These are phyloP conservation scores for Adiantum capillusveneris DNA, from an alignment of 75 land plant genomes.

Conservation along the genomic window DNA sequence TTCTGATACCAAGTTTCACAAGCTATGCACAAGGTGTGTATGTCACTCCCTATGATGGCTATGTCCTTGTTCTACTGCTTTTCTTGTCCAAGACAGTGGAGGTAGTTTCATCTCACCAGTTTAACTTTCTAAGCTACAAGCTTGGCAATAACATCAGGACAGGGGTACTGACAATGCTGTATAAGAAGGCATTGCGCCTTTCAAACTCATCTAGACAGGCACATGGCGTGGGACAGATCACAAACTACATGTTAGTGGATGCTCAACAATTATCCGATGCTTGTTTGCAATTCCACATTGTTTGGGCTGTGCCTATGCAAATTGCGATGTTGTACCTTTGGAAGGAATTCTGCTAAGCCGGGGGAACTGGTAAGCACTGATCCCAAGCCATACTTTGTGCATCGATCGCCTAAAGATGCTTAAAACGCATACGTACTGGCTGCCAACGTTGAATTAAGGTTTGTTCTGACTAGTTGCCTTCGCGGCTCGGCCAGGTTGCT, in stretches of 20 bases:
- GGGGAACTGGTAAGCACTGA: too few relatives aligned
- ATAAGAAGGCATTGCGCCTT: conserved; percentile 10
- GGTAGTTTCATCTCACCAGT: conserved; percentile 7
- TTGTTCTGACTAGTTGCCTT: too few relatives aligned
- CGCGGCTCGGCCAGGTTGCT: too few relatives aligned
- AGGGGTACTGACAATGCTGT: conserved; percentile 5
- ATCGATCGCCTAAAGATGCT: too few relatives aligned
- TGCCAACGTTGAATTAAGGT: too few relatives aligned
- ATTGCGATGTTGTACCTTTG: too few relatives aligned
- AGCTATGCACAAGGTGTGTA: conserved; percentile 3
- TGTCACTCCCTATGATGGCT: conserved; percentile 5
- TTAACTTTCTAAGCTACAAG: conserved; percentile 9
- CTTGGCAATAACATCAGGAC: conserved; percentile 8
- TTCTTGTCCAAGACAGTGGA: conserved; percentile 8
- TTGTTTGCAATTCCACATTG: background rate
- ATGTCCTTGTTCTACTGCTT: conserved; percentile 9
- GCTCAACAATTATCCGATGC: conserved; percentile 15
- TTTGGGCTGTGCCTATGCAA: conserved; percentile 14
- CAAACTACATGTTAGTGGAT: conserved; percentile 15
- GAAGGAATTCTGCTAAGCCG: too few relatives aligned
- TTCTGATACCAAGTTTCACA: conserved; percentile 12
- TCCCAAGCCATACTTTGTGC: too few relatives aligned
- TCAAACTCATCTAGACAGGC: conserved; percentile 13
- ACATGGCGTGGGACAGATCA: conserved; percentile 19
- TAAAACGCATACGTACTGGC: too few relatives aligned